A percentile compares a stretch with the other conserved stretches of the same genome.
phyloP scores from a whole-genome alignment of 2,329 filamentous ascomycete species.

The Verticillium nubilum region DNA sequence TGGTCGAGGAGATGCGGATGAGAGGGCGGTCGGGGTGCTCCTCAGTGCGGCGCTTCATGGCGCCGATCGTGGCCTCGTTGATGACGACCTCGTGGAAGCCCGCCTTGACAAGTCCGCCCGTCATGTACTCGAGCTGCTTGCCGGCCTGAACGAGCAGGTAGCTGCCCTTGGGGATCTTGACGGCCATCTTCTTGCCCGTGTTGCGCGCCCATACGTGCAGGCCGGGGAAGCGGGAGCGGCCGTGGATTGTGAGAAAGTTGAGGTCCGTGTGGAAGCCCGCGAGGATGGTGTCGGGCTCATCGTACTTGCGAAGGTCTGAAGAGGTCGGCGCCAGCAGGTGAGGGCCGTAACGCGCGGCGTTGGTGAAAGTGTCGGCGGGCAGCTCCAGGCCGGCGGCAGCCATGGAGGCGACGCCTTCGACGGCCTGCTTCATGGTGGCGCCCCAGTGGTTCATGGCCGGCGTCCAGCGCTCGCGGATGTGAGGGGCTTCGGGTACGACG shows the following conservation, averaged over 20 bases:
- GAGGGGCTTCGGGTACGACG: constrained; percentile 43
- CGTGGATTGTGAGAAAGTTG: constrained; percentile 61
- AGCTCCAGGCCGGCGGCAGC: constrained; percentile 50
- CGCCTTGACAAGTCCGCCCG: constrained; percentile 55
- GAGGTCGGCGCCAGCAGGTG: constrained; percentile 57
- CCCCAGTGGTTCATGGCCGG: constrained; percentile 54
- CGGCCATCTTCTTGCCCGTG: constrained; percentile 52
- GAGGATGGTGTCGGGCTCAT: constrained; percentile 49
- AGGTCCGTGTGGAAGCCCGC: constrained; percentile 61
- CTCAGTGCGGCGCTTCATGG: constrained; percentile 34
- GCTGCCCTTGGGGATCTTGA: constrained; percentile 52
- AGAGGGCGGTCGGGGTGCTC: constrained; percentile 43
- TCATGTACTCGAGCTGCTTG: constrained; percentile 58
- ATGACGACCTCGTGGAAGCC: constrained; percentile 59
- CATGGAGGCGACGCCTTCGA: constrained; percentile 54
- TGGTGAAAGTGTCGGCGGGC: constrained; percentile 44
- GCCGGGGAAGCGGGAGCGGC: constrained; percentile 55
- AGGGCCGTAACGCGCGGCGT: constrained; percentile 52
- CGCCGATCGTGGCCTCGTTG: constrained; percentile 44
- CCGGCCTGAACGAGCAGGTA: constrained; percentile 57
- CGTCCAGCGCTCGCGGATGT: constrained; percentile 45
- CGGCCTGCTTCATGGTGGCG: constrained; percentile 53
- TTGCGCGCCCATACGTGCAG: constrained; percentile 60
- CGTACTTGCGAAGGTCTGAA: constrained; percentile 51
- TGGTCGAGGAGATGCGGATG: constrained; percentile 53